A percentile compares a stretch with the other conserved stretches of the same genome.
Evolutionary conservation across 164 flowering plant genomes (phyloP).

Genomic region (Magnolia officinalis): DNA sequence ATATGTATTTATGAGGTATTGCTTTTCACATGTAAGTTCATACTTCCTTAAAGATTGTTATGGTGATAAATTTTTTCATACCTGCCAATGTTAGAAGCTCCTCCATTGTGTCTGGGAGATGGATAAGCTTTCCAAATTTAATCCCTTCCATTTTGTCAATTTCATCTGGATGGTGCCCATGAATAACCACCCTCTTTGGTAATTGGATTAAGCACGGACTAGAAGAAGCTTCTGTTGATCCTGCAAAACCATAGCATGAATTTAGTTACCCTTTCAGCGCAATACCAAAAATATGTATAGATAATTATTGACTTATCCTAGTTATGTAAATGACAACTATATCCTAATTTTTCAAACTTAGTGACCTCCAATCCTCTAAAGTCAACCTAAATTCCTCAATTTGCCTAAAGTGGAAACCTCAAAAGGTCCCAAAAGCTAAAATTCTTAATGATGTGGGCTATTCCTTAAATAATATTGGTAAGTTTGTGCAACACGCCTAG

Average conservation of each 20-base stretch:
- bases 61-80: slow-evolving; percentile 16
- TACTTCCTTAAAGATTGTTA: not conserved
- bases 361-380: not conserved
- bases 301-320: not conserved
- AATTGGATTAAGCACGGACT: slow-evolving; percentile 21
- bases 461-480: too few species aligned
- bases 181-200: slow-evolving; percentile 54
- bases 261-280: not conserved
- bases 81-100: slow-evolving; percentile 63
- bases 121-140: slow-evolving; percentile 52
- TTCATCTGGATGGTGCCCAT: slow-evolving; percentile 59
- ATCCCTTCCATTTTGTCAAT: slow-evolving; percentile 24
- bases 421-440: too few species aligned
- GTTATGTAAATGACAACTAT: not conserved
- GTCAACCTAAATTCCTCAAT: not conserved
- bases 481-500: too few species aligned
- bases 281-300: too few species aligned
- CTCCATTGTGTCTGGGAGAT: slow-evolving; percentile 54
- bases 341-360: not conserved
- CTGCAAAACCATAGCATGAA: slow-evolving; percentile 30
- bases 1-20: not conserved
- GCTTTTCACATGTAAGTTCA: not conserved
- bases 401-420: not conserved
- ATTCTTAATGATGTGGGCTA: too few species aligned
- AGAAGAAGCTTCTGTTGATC: slow-evolving; percentile 25